phyloP scores from a whole-genome alignment of 2,329 filamentous ascomycete genomes.

The Tricladium varicosporioides region DNA sequence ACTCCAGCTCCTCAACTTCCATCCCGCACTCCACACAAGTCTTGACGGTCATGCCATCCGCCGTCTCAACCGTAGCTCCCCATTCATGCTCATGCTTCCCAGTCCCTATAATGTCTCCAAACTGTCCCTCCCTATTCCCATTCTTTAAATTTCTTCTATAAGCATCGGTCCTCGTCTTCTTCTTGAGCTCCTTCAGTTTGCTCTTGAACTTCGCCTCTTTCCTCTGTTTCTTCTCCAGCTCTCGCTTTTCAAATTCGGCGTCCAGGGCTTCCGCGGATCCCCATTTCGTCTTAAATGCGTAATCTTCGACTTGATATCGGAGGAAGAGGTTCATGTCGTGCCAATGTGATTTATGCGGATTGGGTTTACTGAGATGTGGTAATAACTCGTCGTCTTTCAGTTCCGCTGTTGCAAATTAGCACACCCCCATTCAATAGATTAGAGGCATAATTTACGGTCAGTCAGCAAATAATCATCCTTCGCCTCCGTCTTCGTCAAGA shows the following conservation, averaged over 20 bases:
- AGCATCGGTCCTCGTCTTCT: slow-evolving; percentile 86
- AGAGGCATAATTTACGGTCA: slow-evolving; percentile 60
- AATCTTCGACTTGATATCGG: slow-evolving; percentile 90
- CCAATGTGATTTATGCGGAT: slow-evolving; percentile 94
- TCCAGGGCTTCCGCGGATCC: slow-evolving; percentile 82
- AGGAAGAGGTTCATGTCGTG: slow-evolving; percentile 99
- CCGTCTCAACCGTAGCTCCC: slow-evolving; percentile 66
- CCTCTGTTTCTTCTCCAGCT: slow-evolving; percentile 74
- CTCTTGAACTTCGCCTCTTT: slow-evolving; percentile 91
- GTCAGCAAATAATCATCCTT: slow-evolving; percentile 94
- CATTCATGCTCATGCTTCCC: slow-evolving; percentile 89
- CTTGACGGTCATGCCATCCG: slow-evolving; percentile 75
- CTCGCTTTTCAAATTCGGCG: slow-evolving; percentile 79
- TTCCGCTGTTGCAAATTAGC: slow-evolving; percentile 58
- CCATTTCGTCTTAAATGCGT: slow-evolving; percentile 89
- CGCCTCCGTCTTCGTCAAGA: slow-evolving; percentile 95
- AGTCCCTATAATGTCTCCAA: slow-evolving; percentile 73
- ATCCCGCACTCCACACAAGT: slow-evolving; percentile 74
- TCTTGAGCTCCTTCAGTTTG: slow-evolving; percentile 87
- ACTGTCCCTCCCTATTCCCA: slow-evolving; percentile 49
- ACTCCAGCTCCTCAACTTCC: slow-evolving; percentile 69
- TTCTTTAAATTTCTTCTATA: slow-evolving; percentile 69
- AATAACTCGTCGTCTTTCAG: slow-evolving; percentile 84
- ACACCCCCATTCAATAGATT: background rate
- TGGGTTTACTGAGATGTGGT: slow-evolving; percentile 83